A percentile compares a stretch with the other conserved stretches of the same genome.
Conservation (phyloP, 2,329 filamentous ascomycete species). For the Kalaharituber pfeilii region DNA sequence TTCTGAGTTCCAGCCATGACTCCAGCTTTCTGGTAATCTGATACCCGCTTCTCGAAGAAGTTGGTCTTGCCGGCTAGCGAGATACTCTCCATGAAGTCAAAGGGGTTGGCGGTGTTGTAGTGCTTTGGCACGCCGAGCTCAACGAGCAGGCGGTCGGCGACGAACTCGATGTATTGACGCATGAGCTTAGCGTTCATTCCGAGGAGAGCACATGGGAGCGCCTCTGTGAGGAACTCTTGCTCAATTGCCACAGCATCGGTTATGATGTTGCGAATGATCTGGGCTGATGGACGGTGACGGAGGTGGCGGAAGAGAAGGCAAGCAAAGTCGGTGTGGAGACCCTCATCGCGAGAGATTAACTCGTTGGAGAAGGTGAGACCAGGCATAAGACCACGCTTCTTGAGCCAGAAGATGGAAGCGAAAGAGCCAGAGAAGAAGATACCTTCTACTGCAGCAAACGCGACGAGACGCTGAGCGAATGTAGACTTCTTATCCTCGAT, state of each 20-base stretch:
- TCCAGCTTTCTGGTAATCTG: constrained; percentile 98
- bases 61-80: constrained; percentile 98
- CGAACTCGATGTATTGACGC: constrained; percentile 99
- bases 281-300: constrained; percentile 70
- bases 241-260: constrained; percentile 86
- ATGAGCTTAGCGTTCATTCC: constrained; percentile 96
- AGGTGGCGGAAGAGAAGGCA: constrained; percentile 96
- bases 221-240: constrained; percentile 94
- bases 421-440: constrained; percentile 99
- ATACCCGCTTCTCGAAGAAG: constrained; percentile 99
- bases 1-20: constrained; percentile 76
- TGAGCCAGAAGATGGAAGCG: constrained; percentile 98
- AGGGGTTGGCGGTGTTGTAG: constrained; percentile 87
- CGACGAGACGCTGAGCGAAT: constrained; percentile 86
- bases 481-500: constrained; percentile 86
- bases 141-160: constrained; percentile 83
- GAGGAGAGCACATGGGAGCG: constrained; percentile 76
- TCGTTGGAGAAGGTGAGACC: constrained; percentile 99
- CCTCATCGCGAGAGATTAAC: constrained; percentile 98
- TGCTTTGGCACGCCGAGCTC: constrained; percentile 87
- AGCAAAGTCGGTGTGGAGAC: constrained; percentile 97
- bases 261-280: constrained; percentile 73
- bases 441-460: constrained; percentile 93
- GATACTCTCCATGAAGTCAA: constrained; percentile 99
- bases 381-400: constrained; percentile 97